Conservation (phyloP, 176 grass and related monocot species). For the Phoenix dactylifera region DNA sequence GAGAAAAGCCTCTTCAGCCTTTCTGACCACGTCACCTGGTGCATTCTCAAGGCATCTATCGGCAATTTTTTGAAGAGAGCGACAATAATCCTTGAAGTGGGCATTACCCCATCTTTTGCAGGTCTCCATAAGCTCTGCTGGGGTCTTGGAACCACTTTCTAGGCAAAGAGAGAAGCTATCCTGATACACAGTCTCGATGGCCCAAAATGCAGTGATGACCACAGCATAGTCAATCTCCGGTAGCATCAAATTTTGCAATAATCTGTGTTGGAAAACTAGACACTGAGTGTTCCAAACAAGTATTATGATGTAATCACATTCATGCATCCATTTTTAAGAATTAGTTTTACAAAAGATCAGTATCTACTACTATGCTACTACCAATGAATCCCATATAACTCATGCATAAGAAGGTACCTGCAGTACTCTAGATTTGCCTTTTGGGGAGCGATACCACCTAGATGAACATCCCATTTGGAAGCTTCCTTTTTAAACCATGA, state of each 20-base stretch:
- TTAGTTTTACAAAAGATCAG: too few species aligned
- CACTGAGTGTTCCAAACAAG: too few species aligned
- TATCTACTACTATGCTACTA: too few species aligned
- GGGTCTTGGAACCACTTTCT: slow-evolving; percentile 45
- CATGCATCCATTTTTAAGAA: too few species aligned
- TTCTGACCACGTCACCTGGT: slow-evolving; percentile 26
- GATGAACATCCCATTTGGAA: slow-evolving; percentile 55
- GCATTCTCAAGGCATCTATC: slow-evolving; percentile 53
- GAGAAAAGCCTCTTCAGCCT: slow-evolving; percentile 59
- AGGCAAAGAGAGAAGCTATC: slow-evolving; percentile 77
- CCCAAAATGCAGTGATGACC: slow-evolving; percentile 59
- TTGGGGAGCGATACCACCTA: slow-evolving; percentile 39
- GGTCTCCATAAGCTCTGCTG: slow-evolving; percentile 47
- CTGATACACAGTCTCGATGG: slow-evolving; percentile 88
- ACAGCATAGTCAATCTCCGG: slow-evolving; percentile 52
- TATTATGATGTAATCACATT: too few species aligned
- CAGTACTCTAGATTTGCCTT: slow-evolving; percentile 57
- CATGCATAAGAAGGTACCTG: slow-evolving; percentile 26
- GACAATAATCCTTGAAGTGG: slow-evolving; percentile 64
- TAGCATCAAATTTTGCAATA: slow-evolving; percentile 50
- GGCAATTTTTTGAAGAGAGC: slow-evolving; percentile 53
- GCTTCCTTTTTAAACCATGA: slow-evolving; percentile 79
- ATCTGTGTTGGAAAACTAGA: slow-evolving; percentile 24
- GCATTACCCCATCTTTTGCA: slow-evolving; percentile 75
- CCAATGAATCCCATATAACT: too few species aligned